phyloP scores from a whole-genome alignment of 2,329 filamentous ascomycete species.

The Pyricularia pennisetigena region DNA sequence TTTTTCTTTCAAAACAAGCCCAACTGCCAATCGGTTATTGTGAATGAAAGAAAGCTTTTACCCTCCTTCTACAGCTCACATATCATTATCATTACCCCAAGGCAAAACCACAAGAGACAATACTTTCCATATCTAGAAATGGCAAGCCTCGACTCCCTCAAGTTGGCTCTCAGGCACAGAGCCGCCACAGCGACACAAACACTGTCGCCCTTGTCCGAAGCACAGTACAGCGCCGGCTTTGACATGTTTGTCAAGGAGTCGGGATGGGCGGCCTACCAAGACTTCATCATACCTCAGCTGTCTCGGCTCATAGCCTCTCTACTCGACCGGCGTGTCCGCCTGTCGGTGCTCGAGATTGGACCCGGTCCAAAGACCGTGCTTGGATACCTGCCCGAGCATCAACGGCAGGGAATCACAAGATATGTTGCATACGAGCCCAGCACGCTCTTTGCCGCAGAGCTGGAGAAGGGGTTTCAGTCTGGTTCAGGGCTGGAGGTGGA shows the following conservation, averaged over 20 bases:
- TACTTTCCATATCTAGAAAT: constrained; percentile 17
- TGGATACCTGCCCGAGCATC: constrained; percentile 29
- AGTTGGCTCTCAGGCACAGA: constrained; percentile 25
- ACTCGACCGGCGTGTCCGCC: constrained; percentile 23
- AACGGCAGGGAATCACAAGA: constrained; percentile 32
- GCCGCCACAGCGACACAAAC: constrained; percentile 15
- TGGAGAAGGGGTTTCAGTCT: constrained; percentile 31
- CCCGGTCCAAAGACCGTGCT: constrained; percentile 47
- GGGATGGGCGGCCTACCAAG: constrained; percentile 26
- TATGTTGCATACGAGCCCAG: constrained; percentile 49
- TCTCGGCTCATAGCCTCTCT: constrained; percentile 28
- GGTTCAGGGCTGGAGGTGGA: constrained; percentile 8
- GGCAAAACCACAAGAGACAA: background rate
- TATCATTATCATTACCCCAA: background rate
- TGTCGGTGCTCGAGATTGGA: constrained; percentile 51
- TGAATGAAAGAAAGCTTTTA: background rate
- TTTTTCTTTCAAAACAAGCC: background rate
- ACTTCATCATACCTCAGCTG: constrained; percentile 43
- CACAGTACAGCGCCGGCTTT: constrained; percentile 38
- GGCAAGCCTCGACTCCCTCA: constrained; percentile 33
- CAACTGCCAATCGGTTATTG: background rate
- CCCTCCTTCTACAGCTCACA: background rate
- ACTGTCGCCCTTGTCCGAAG: constrained; percentile 27
- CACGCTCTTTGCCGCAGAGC: constrained; percentile 26
- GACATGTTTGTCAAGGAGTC: constrained; percentile 25